These are phyloP conservation scores for Phylloporus sp. DNA, from an alignment of 768 basidiomycete species.

Conservation along the genomic window DNA sequence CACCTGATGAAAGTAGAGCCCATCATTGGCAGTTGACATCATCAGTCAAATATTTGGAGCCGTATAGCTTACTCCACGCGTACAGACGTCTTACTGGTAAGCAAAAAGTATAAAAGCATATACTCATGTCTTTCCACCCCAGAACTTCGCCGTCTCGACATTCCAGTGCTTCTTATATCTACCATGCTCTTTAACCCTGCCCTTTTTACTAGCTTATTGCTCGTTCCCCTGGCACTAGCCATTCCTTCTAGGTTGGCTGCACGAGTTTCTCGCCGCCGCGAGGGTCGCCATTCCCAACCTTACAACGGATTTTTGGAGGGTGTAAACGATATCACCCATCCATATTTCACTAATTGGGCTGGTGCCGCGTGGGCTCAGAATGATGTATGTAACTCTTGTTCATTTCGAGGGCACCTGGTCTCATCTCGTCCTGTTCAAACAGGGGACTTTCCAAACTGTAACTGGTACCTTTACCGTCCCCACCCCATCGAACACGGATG, in stretches of 20 bases:
- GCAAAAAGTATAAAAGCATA: background rate
- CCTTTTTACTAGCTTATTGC: background rate
- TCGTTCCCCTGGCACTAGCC: background rate
- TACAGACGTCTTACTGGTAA: background rate
- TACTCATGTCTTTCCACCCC: background rate
- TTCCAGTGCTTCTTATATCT: background rate
- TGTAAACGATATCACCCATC: background rate
- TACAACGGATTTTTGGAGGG: background rate
- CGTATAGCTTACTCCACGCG: too few relatives aligned
- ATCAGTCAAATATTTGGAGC: too few relatives aligned
- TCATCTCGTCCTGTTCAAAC: background rate
- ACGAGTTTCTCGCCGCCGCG: background rate
- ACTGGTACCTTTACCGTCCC: constrained; percentile 7
- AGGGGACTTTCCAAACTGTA: constrained; percentile 2
- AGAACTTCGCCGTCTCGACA: background rate
- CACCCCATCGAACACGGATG: background rate
- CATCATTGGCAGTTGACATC: too few relatives aligned
- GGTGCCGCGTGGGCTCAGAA: background rate
- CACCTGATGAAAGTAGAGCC: background rate
- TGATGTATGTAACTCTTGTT: background rate
- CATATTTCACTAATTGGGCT: background rate
- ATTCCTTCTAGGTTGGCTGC: background rate
- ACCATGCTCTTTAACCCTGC: background rate
- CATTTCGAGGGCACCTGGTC: background rate
- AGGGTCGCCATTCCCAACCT: background rate